A percentile compares a stretch with the other conserved stretches of the same genome.
phyloP scores from a whole-genome alignment of 2,329 filamentous ascomycete species.

The Calonectria leucothoes region DNA sequence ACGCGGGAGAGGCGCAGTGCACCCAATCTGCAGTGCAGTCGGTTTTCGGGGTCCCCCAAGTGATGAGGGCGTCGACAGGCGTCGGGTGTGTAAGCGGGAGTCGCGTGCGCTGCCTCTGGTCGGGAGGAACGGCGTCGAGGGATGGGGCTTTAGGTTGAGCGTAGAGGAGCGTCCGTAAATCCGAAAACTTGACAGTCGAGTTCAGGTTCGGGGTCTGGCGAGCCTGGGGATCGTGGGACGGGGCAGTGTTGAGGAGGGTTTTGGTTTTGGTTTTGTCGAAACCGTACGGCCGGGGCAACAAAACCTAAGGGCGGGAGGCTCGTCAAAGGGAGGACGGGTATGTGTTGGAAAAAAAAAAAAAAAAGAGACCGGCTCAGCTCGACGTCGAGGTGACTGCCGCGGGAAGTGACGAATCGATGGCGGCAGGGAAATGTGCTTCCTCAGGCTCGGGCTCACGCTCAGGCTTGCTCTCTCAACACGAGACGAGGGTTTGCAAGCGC shows the following conservation, averaged over 20 bases:
- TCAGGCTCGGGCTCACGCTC: conserved; percentile 22
- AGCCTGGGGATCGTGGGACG: conserved; percentile 15
- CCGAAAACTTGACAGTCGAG: conserved; percentile 29
- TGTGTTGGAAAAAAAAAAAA: conserved; percentile 7
- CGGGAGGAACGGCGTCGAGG: conserved; percentile 22
- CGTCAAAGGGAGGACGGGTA: conserved; percentile 26
- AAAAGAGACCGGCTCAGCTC: conserved; percentile 29
- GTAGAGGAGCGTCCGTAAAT: conserved; percentile 25
- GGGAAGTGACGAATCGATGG: conserved; percentile 30
- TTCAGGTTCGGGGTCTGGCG: conserved; percentile 6
- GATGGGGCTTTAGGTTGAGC: conserved; percentile 1
- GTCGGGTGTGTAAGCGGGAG: conserved; percentile 20
- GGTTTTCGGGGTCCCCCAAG: conserved; percentile 34
- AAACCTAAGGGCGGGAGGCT: conserved; percentile 27
- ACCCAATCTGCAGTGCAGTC: conserved; percentile 37
- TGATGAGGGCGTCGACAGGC: conserved; percentile 32
- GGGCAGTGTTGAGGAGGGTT: conserved; percentile 27
- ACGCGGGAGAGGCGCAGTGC: conserved; percentile 38
- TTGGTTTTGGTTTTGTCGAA: conserved; percentile 26
- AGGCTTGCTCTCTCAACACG: conserved; percentile 21
- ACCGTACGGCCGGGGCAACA: conserved; percentile 27
- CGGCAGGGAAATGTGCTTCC: conserved; percentile 23
- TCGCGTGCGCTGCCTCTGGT: conserved; percentile 24
- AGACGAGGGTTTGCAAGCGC: conserved; percentile 32
- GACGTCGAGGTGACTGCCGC: conserved; percentile 33